A percentile compares a stretch with the other conserved stretches of the same genome.
Conservation (phyloP, 2,329 filamentous ascomycete genomes). For the Cryphonectria radicalis region DNA sequence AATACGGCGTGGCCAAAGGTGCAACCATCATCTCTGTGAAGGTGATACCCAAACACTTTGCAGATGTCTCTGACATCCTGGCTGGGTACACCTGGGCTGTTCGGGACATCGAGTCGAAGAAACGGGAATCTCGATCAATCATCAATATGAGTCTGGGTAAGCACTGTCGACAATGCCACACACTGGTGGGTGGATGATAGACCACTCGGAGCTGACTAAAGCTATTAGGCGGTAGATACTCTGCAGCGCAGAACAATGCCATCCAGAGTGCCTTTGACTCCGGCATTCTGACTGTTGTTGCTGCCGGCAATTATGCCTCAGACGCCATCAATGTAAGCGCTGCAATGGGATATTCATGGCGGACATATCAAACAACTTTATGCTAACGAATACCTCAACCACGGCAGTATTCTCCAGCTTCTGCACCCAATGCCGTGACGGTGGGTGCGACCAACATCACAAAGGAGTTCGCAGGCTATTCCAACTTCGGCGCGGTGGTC, state of each 20-base stretch:
- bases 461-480: constrained; percentile 44
- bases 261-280: constrained; percentile 40
- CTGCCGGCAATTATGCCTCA: background rate
- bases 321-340: background rate
- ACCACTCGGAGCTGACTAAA: background rate
- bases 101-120: constrained; percentile 29
- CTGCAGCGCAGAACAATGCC: constrained; percentile 43
- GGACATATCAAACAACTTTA: background rate
- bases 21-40: constrained; percentile 40
- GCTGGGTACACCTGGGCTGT: constrained; percentile 35
- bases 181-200: background rate
- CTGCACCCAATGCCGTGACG: constrained; percentile 40
- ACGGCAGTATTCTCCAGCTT: constrained; percentile 37
- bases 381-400: background rate
- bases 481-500: constrained; percentile 50
- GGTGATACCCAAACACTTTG: constrained; percentile 32
- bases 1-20: constrained; percentile 40
- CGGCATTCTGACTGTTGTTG: constrained; percentile 41
- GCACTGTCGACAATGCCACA: background rate
- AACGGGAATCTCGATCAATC: constrained; percentile 8
- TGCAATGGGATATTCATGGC: background rate
- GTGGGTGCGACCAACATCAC: constrained; percentile 44
- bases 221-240: constrained; percentile 21
- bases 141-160: constrained; percentile 28
- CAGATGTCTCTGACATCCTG: constrained; percentile 28